Evolutionary conservation across 176 grass and related monocot genomes (phyloP).

Genomic region (Musa beccarii): DNA sequence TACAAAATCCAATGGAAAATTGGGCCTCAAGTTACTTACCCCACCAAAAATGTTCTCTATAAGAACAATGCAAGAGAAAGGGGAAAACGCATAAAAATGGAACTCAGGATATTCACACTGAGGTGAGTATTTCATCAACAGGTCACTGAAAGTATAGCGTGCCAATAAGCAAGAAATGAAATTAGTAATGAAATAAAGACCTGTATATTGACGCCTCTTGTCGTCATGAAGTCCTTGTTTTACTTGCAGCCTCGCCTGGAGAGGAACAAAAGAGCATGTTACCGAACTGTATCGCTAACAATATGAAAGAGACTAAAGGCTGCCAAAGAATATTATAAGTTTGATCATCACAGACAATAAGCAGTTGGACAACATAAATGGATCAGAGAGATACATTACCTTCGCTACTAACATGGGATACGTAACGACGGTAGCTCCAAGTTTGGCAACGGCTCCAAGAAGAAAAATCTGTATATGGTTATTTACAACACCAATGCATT

Average conservation of each 20-base stretch:
- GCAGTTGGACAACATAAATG: not conserved
- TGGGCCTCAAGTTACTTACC: no score
- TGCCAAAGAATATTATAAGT: not conserved
- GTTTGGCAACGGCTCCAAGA: constrained; percentile 88
- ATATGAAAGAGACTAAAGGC: not conserved
- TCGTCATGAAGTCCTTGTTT: constrained; percentile 47
- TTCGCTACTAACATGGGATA: constrained; percentile 91
- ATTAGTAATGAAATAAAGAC: constrained; percentile 11
- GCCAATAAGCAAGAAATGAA: no score
- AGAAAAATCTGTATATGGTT: constrained; percentile 62
- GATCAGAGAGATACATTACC: constrained; percentile 32
- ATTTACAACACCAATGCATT: not conserved
- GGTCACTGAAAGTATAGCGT: no score
- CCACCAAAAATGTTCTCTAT: not conserved
- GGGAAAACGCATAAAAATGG: not conserved
- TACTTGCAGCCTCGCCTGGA: constrained; percentile 76
- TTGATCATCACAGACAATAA: not conserved
- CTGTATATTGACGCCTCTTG: constrained; percentile 74
- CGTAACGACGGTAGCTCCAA: constrained; percentile 78
- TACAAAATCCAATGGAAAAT: not conserved
- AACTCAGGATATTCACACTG: no score
- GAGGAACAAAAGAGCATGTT: constrained; percentile 9
- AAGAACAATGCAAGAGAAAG: not conserved
- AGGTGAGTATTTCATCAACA: no score
- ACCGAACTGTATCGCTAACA: not conserved